These are phyloP conservation scores for Lactarius evosmus DNA, from an alignment of 768 basidiomycete genomes.

Conservation along the genomic window DNA sequence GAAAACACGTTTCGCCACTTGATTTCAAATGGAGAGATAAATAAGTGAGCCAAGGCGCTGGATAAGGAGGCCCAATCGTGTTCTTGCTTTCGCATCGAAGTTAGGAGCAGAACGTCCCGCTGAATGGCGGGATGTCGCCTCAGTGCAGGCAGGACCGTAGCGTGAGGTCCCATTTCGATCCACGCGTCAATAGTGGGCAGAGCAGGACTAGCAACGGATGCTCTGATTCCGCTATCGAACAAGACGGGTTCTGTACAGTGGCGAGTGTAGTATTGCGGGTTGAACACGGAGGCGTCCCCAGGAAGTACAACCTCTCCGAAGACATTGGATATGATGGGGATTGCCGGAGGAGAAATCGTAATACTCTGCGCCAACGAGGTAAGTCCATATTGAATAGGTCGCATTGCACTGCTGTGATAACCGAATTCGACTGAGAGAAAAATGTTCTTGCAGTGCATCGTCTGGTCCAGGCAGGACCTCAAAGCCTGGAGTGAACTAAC, in stretches of 20 bases:
- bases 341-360: slow-evolving; percentile 44
- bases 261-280: slow-evolving; percentile 50
- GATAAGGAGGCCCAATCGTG: slow-evolving; percentile 47
- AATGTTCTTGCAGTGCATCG: slow-evolving; percentile 39
- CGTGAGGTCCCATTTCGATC: slow-evolving; percentile 69
- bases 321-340: slow-evolving; percentile 64
- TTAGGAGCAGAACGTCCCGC: slow-evolving; percentile 40
- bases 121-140: slow-evolving; percentile 39
- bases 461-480: slow-evolving; percentile 39
- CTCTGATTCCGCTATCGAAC: slow-evolving; percentile 50
- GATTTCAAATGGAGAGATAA: slow-evolving; percentile 40
- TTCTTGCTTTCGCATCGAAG: slow-evolving; percentile 48
- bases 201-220: slow-evolving; percentile 36
- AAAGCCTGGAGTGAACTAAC: slow-evolving; percentile 43
- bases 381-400: slow-evolving; percentile 51
- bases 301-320: slow-evolving; percentile 50
- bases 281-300: slow-evolving; percentile 49
- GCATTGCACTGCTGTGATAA: slow-evolving; percentile 67
- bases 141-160: slow-evolving; percentile 55
- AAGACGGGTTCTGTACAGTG: slow-evolving; percentile 59
- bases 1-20: slow-evolving; percentile 55
- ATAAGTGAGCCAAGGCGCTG: slow-evolving; percentile 48
- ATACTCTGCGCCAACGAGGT: slow-evolving; percentile 39
- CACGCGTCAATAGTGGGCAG: slow-evolving; percentile 42
- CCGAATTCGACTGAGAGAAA: slow-evolving; percentile 56